Evolutionary conservation across 805 yeast species (phyloP).

Genomic region (Lipomyces orientalis): DNA sequence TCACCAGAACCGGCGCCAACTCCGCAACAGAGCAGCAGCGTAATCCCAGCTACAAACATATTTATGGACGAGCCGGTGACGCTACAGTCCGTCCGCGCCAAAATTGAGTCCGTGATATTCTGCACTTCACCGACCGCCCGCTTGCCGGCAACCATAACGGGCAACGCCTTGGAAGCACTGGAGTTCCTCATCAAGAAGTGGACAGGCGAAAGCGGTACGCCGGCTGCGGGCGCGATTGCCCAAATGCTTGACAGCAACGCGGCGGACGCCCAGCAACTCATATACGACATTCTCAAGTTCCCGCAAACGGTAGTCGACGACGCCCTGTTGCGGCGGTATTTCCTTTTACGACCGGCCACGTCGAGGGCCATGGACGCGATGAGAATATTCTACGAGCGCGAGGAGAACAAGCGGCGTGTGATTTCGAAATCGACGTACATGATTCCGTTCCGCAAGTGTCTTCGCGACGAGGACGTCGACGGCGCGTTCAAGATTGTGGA

Average conservation of each 20-base stretch:
- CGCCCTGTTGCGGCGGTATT: constrained; percentile 27
- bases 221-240: neutral
- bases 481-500: constrained; percentile 65
- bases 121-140: constrained; percentile 1
- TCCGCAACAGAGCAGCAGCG: neutral
- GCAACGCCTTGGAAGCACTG: constrained; percentile 25
- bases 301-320: constrained; percentile 29
- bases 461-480: constrained; percentile 62
- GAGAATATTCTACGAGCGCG: constrained; percentile 27
- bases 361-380: constrained; percentile 32
- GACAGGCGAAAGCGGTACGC: neutral
- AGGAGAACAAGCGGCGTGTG: constrained; percentile 13
- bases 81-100: constrained; percentile 10
- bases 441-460: constrained; percentile 67
- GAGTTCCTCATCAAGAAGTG: constrained; percentile 11
- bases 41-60: constrained; percentile 1
- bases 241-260: neutral
- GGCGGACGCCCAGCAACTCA: constrained; percentile 17
- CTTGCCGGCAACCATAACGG: constrained; percentile 13
- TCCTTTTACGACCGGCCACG: constrained; percentile 36
- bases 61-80: constrained; percentile 21
- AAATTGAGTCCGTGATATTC: constrained; percentile 15
- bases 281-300: constrained; percentile 29
- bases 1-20: neutral
- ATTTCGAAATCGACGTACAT: constrained; percentile 48